Conservation (phyloP, 768 basidiomycete species). For the Boletus insuetus region DNA sequence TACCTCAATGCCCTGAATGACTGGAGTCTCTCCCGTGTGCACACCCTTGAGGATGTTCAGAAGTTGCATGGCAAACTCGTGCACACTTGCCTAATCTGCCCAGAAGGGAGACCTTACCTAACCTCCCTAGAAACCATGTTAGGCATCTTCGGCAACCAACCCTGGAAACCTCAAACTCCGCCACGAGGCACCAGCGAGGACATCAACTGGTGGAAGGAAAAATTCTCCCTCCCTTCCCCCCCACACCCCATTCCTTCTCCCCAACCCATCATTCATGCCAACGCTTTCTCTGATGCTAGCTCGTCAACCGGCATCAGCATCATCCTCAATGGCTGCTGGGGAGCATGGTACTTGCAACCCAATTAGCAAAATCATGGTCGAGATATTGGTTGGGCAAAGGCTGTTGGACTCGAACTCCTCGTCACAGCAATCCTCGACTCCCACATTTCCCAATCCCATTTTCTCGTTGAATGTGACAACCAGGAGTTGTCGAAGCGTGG, state of each 20-base stretch:
- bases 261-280: not conserved
- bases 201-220: not conserved
- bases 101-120: slow-evolving; percentile 21
- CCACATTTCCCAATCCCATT: accelerated
- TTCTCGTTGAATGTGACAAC: slow-evolving; percentile 15
- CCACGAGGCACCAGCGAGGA: not conserved
- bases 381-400: slow-evolving; percentile 44
- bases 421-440: not conserved
- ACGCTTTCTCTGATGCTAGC: slow-evolving; percentile 42
- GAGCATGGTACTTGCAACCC: slow-evolving; percentile 32
- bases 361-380: slow-evolving; percentile 29
- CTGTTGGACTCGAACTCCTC: not conserved
- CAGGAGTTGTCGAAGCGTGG: not conserved
- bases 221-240: not conserved
- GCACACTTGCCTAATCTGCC: slow-evolving; percentile 32
- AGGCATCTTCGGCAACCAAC: slow-evolving; percentile 22
- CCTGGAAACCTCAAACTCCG: slow-evolving; percentile 25
- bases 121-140: slow-evolving; percentile 32
- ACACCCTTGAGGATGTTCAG: not conserved
- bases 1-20: not conserved
- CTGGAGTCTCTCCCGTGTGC: accelerated
- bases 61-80: slow-evolving; percentile 1
- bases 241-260: not conserved
- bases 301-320: slow-evolving; percentile 36
- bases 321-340: slow-evolving; percentile 28